Base-by-base conservation (phyloP, 148 eudicot genomes). In the Beta vulgaris region DNA sequence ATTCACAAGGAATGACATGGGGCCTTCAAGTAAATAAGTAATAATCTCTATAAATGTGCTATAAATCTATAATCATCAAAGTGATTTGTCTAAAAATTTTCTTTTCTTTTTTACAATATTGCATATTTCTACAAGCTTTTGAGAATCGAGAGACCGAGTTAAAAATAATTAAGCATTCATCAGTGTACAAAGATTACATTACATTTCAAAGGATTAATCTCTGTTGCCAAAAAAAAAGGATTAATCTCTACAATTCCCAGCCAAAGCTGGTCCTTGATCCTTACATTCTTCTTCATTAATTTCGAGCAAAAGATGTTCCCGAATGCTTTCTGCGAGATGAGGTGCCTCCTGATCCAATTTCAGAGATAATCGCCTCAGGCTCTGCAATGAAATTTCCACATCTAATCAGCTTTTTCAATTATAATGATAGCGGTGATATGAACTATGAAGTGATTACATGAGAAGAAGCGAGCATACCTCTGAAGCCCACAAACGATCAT, bases 401-500 rank as follows among this genome's bases (percentile, higher is more conserved):
- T 36, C 21, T 37, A 44, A 36, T 49, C 42, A 73, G n/a, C 26
- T 57, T 62, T n/a, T 28, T 43, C 58, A 37, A 16, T 15, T 16
- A 48, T 19, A 49, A 36, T 28, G 46, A 69, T 59, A 31, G 21
- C 29, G 49, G 57, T 49, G 63, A 34, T 19, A 46, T 49, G 49
- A 72, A 70, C 34, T 19, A 46, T 49, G 49, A 72, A 70, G 7
- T 11, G 7, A 32, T 32, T 10, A 74, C 14, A 37, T 31, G 13
- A 70, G 31, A 26, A 21, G 73, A 58, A 79, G 57, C 34, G 57
- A 31, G 73, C 74, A 32, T 87, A 94, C 98, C 98, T 94, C 97
- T 58, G 93, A 90, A 74, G 83, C 82, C 98, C 98, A 94, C 71
- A 94, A 86, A 77, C 93, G 82, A 77, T 94, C 98, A 21, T 82